Evolutionary conservation across 78 protist species (phyloP).

Genomic region (Fonticula alba): DNA sequence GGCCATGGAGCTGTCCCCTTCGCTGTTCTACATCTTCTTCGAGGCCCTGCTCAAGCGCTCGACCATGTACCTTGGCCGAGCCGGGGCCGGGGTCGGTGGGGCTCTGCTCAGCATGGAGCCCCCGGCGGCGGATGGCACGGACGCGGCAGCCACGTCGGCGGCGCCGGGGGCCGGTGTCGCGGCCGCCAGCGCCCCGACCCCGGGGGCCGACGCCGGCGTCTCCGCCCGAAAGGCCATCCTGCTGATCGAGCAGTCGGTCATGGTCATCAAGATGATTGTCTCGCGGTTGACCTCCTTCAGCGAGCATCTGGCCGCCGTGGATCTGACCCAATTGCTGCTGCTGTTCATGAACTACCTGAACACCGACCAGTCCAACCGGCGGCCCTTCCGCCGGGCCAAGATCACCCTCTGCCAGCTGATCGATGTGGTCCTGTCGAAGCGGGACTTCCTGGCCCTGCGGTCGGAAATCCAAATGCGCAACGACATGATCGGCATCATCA

Average conservation of each 20-base stretch:
- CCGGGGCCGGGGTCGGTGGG: slow-evolving; percentile 4
- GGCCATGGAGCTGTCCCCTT: slow-evolving; percentile 24
- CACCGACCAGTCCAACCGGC: neutral
- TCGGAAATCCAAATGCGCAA: slow-evolving; percentile 30
- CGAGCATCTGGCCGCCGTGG: slow-evolving; percentile 20
- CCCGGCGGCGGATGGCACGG: too few relatives aligned
- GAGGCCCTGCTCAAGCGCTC: neutral
- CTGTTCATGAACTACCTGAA: slow-evolving; percentile 15
- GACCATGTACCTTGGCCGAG: neutral
- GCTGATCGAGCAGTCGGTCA: slow-evolving; percentile 28
- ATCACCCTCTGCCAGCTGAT: slow-evolving; percentile 26
- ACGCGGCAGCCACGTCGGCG: too few relatives aligned
- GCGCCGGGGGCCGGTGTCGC: too few relatives aligned
- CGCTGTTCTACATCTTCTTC: slow-evolving; percentile 14
- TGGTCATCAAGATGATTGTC: slow-evolving; percentile 25
- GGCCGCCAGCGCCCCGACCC: too few relatives aligned
- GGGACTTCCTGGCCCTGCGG: slow-evolving; percentile 21
- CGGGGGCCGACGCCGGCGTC: too few relatives aligned
- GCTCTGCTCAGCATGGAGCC: neutral
- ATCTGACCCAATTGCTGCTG: slow-evolving; percentile 18
- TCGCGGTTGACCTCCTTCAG: slow-evolving; percentile 15
- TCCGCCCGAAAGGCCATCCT: slow-evolving; percentile 8
- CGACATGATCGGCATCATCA: slow-evolving; percentile 13
- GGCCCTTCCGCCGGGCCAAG: slow-evolving; percentile 17
- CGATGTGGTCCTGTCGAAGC: slow-evolving; percentile 25